Conservation (phyloP, 2,329 filamentous ascomycete species). For the Acarospora socialis region DNA sequence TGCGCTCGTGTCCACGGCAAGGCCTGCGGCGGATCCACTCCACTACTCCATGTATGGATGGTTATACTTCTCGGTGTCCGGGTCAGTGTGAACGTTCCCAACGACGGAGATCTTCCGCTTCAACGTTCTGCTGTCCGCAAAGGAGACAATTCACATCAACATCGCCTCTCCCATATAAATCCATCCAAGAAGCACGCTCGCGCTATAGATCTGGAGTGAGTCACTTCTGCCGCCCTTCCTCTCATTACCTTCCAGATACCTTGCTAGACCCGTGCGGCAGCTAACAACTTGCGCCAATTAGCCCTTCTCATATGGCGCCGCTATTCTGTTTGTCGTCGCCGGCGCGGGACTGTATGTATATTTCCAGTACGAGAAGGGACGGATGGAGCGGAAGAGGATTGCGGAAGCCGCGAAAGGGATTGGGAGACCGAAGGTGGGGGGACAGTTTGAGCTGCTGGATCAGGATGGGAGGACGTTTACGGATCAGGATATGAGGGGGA, state of each 20-base stretch:
- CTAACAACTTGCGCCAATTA: slow-evolving; percentile 20
- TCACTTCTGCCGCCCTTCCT: slow-evolving; percentile 13
- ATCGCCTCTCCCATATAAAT: slow-evolving; percentile 19
- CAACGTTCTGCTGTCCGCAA: no score
- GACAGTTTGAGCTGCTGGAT: slow-evolving; percentile 68
- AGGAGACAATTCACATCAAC: no score
- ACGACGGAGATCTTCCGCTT: no score
- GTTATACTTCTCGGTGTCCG: no score
- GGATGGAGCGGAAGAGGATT: slow-evolving; percentile 76
- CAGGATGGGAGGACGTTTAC: slow-evolving; percentile 67
- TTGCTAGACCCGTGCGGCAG: slow-evolving; percentile 7
- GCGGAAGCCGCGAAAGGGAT: slow-evolving; percentile 89
- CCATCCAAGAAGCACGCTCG: slow-evolving; percentile 31
- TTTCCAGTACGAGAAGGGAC: slow-evolving; percentile 83
- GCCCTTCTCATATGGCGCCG: slow-evolving; percentile 92
- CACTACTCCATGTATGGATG: no score
- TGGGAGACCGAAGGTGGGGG: slow-evolving; percentile 84
- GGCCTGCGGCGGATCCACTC: no score
- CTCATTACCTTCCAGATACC: slow-evolving; percentile 7
- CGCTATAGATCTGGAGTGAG: slow-evolving; percentile 31
- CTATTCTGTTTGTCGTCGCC: slow-evolving; percentile 67
- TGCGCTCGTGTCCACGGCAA: no score
- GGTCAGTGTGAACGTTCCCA: no score
- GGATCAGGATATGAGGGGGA: slow-evolving; percentile 69
- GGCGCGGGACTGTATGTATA: slow-evolving; percentile 71